Conservation (phyloP, 345 rosid species). For the Pistacia integerrima region DNA sequence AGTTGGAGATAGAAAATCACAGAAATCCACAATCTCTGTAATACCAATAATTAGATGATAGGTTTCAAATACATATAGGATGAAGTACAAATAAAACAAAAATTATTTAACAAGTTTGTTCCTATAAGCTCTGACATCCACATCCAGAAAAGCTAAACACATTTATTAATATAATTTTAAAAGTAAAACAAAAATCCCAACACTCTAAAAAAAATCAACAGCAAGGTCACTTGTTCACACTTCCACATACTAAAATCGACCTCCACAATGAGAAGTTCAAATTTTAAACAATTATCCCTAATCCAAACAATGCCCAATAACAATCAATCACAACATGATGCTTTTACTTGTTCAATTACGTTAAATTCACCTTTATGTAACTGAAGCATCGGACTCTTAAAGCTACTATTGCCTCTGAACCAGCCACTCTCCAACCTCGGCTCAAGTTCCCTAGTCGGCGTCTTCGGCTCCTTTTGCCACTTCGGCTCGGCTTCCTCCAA, state of each 20-base stretch:
- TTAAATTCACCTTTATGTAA: constrained; percentile 72
- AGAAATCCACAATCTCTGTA: constrained; percentile 85
- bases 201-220: background rate
- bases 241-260: background rate
- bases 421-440: constrained; percentile 61
- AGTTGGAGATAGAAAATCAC: constrained; percentile 84
- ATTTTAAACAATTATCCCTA: background rate
- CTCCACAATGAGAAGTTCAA: background rate
- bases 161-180: too few species aligned
- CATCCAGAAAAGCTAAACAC: too few species aligned
- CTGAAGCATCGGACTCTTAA: constrained; percentile 88
- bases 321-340: background rate
- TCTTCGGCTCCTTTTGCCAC: constrained; percentile 37
- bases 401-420: constrained; percentile 68
- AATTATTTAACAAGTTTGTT: too few species aligned
- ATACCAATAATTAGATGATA: constrained; percentile 14
- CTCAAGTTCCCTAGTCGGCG: constrained; percentile 22
- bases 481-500: constrained; percentile 31
- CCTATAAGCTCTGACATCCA: too few species aligned
- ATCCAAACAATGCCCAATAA: background rate
- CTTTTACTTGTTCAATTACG: background rate
- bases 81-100: too few species aligned
- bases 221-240: too few species aligned
- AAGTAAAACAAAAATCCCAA: background rate
- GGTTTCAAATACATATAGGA: background rate